Evolutionary conservation across 805 yeast genomes (phyloP), one percentile per base, ranked within the genome.

Genomic region (Spencermartinsiella europaea): DNA sequence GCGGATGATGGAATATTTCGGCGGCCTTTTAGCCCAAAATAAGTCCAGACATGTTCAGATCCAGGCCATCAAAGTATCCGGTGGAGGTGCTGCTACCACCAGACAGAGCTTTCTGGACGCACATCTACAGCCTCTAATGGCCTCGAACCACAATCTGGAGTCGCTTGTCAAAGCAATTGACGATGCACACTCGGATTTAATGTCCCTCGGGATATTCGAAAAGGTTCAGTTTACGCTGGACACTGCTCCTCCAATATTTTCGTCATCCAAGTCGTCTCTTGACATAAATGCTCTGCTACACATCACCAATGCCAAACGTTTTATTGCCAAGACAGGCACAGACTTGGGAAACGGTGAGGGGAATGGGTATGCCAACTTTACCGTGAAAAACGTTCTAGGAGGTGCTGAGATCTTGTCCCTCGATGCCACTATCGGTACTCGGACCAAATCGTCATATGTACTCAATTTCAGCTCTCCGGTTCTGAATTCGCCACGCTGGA

Each of bases 311-410:
- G 53, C 56, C 19, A 87, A 87, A 55, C 75, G 76, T 54, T 84
- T 89, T 56, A 74, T 77, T 49, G 90, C 95, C 44, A 85, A 85
- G 57, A 86, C 97, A 1, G 99, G 99, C 3, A 93, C 98, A 1
- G 90, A 89, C 64, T 78, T 93, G 5, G 98, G 98, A 1, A 91
- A 93, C 61, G 95, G 95, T 27, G 98, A 93, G 69, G 99, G 97
- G 25, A 93, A 86, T 60, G 98, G 97, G 1, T 89, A 90, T 60
- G 73, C 88, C 40, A 82, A 86, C 27, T 78, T 90, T 46, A 89
- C 80, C 63, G 69, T 72, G 48, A 64, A 73, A 38, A 83, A 83
- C 58, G 67, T 76, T 5, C 74, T 82, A 53, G 88, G 85, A 3
- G 83, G 82, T n/a, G 88, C 85, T 14, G 90, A 83, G 59, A 67